Base-by-base conservation (phyloP, 768 basidiomycete species). In the Psilocybe sp. region DNA sequence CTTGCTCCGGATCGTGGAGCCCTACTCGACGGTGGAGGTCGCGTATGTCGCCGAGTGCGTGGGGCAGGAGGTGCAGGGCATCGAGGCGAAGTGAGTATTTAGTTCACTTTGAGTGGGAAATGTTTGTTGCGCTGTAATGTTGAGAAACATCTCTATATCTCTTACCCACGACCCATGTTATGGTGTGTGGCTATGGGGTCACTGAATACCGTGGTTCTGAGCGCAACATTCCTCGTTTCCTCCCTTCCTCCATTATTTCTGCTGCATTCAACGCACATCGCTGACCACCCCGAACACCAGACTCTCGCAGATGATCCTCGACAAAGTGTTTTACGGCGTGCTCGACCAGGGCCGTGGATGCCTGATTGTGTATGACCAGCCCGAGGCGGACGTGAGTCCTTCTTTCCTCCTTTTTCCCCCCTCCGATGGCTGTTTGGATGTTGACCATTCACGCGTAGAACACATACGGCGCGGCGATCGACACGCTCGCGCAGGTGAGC, bases 231-330 rank as follows among this genome's bases (percentile, higher is more conserved):
- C 47, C 19, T 43, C 32, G 42, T 10, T 43, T 15, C 13, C 37
- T 36, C 35, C 11, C 44, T 43, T 8, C 15, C 12, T 15, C n/a
- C 15, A 11, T 45, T 15, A 33, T 11, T 9, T 36, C 6, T 31
- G 6, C 35, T 10, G 15, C 18, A 14, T 35, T 14, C 18, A 8
- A 12, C 1, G 8, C 42, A 7, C 20, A 13, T 20, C n/a, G 23
- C 11, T 50, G 23, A 40, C 20, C 35, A 43, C 7, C 13, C 18
- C n/a, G n/a, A 28, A 3, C 23, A 28, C 9, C 58, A 96, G 95
- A 64, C 71, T 98, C 20, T 93, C 90, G 28, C 96, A 99, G 65
- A 98, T 99, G 96, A 99, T 98, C 54, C 73, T 98, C 34, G 96
- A 98, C 70, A 95, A 95, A 59, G 83, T 95, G 1, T 81, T 98